Base-by-base conservation (phyloP, 805 yeast species). In the Pichia phayaonensis region DNA sequence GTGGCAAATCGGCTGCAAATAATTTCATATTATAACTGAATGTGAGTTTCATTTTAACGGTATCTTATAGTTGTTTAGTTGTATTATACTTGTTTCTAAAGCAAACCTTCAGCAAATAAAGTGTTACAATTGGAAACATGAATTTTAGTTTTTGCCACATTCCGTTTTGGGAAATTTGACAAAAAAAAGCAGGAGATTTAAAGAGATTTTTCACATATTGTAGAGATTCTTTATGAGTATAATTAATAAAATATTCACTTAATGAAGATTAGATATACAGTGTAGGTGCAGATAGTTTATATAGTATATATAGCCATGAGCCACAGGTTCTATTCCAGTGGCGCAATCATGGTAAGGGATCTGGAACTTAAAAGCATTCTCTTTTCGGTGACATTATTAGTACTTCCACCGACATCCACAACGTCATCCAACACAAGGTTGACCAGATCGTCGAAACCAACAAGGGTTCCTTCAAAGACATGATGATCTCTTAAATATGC, bases 361-460 rank as follows among this genome's bases (percentile, higher is more conserved):
- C 83, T 81, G 10, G 90, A 90, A 64, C 84, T 84, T 58, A 86
- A 71, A 42, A 86, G 71, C 77, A 86, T 81, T 59, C 74, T 78
- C 24, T 79, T 73, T 21, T 72, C 73, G 34, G 70, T 73, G 41
- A 72, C 68, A 6, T 75, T 76, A 36, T 73, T 74, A 24, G 51
- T 52, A 41, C 66, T 70, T 47, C 74, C 78, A 4, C 62, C 61
- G 44, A 66, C 71, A 59, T 87, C 96, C 10, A 76, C 75, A 38
- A 85, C 97, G 59, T 90, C 83, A 59, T 86, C 86, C 47, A 94
- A 74, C 12, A 94, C 95, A 67, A 90, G 81, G 63, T 88, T 94
- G 53, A 94, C 97, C 60, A 84, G 92, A 67, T 94, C 98, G 65
- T 94, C 99, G 66, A 92, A 92, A 1, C 98, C 98, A 27, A 85